phyloP scores from a whole-genome alignment of 2,329 filamentous ascomycete species.

The Pseudocercospora crystallina region DNA sequence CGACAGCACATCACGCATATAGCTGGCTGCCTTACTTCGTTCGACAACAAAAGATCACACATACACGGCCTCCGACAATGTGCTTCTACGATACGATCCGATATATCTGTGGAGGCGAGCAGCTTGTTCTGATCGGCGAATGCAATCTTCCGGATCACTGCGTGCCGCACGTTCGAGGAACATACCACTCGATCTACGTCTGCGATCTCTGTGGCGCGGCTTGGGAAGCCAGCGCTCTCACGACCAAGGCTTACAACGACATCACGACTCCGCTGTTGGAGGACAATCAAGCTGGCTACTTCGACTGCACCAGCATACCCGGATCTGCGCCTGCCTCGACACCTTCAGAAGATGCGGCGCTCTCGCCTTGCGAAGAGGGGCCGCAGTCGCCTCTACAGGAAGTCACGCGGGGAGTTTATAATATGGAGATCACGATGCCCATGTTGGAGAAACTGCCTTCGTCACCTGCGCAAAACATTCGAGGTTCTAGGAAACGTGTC shows the following conservation, averaged over 20 bases:
- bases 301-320: background rate
- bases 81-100: slow-evolving; percentile 16
- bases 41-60: too few species aligned
- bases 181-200: slow-evolving; percentile 11
- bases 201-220: slow-evolving; percentile 18
- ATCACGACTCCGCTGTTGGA: slow-evolving; percentile 9
- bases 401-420: slow-evolving; percentile 7
- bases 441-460: background rate
- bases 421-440: slow-evolving; percentile 6
- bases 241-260: slow-evolving; percentile 11
- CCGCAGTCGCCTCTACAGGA: background rate
- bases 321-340: background rate
- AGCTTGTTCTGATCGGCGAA: slow-evolving; percentile 9
- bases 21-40: too few species aligned
- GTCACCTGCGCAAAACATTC: too few species aligned
- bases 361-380: background rate
- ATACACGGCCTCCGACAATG: slow-evolving; percentile 5
- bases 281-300: slow-evolving; percentile 5
- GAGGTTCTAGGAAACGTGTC: too few species aligned
- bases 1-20: too few species aligned
- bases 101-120: slow-evolving; percentile 18
- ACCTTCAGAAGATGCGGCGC: background rate
- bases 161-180: slow-evolving; percentile 9
- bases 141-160: slow-evolving; percentile 9
- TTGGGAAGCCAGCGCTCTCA: slow-evolving; percentile 13